Evolutionary conservation across 2,329 filamentous ascomycete species (phyloP).

Genomic region (Apiospora phragmitis): DNA sequence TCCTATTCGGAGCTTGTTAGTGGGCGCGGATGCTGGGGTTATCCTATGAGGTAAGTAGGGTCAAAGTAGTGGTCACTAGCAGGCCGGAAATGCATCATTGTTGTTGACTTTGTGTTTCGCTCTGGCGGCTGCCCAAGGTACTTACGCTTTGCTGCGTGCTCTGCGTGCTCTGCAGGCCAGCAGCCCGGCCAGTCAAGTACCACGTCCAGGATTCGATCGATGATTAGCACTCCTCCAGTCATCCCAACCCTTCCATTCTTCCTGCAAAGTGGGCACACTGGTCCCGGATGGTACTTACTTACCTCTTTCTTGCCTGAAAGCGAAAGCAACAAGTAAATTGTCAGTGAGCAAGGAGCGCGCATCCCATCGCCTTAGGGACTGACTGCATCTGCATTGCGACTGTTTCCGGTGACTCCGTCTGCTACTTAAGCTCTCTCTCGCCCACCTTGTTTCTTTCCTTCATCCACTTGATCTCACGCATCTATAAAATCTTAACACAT

Average conservation of each 20-base stretch:
- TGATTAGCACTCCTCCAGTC: background rate
- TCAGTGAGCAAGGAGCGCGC: background rate
- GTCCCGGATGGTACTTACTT: background rate
- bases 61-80: slow-evolving; percentile 4
- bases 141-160: background rate
- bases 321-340: background rate
- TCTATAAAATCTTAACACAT: background rate
- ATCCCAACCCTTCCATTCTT: background rate
- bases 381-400: background rate
- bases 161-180: background rate
- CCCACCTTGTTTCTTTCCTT: background rate
- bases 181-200: background rate
- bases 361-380: background rate
- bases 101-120: slow-evolving; percentile 3
- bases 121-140: background rate
- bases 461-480: background rate
- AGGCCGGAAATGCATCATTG: background rate
- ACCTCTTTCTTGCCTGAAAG: background rate
- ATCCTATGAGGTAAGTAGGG: slow-evolving; percentile 5
- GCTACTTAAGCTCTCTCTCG: slow-evolving; percentile 2
- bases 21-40: background rate
- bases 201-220: background rate
- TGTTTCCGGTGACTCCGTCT: background rate
- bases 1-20: background rate
- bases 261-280: background rate